A percentile compares a stretch with the other conserved stretches of the same genome.
phyloP scores from a whole-genome alignment of 176 grass and related monocot genomes.

The Stipa capillata region DNA sequence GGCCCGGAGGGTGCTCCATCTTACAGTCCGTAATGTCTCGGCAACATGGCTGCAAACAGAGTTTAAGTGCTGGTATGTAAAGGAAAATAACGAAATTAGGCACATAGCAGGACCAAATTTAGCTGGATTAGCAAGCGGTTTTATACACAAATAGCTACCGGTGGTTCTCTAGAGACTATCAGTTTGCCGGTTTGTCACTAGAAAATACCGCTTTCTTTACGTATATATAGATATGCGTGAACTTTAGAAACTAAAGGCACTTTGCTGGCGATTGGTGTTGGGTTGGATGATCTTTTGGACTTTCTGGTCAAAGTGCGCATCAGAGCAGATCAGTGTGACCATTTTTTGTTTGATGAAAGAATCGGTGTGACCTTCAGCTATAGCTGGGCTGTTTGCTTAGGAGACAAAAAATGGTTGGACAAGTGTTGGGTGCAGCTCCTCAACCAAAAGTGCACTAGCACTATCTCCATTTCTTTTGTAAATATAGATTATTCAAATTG shows the following conservation, averaged over 20 bases:
- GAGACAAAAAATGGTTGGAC: slow-evolving; percentile 22
- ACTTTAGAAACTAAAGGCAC: background rate
- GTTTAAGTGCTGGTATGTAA: too few relatives aligned
- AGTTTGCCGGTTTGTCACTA: too few relatives aligned
- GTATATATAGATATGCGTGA: background rate
- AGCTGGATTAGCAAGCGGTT: too few relatives aligned
- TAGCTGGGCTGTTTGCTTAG: slow-evolving; percentile 2
- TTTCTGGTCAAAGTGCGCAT: slow-evolving; percentile 33
- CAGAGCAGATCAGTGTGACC: slow-evolving; percentile 6
- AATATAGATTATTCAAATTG: background rate
- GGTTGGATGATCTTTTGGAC: background rate
- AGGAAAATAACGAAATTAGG: background rate
- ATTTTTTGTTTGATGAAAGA: too few relatives aligned
- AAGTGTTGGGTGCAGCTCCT: slow-evolving; percentile 16
- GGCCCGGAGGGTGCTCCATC: too few relatives aligned
- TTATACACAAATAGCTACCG: too few relatives aligned
- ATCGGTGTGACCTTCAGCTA: background rate
- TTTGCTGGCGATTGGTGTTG: slow-evolving; percentile 13
- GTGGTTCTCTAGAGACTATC: too few relatives aligned
- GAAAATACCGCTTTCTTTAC: background rate
- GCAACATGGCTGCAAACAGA: too few relatives aligned
- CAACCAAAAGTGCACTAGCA: slow-evolving; percentile 29
- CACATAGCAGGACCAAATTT: background rate
- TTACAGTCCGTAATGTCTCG: too few relatives aligned
- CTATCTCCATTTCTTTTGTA: background rate